Evolutionary conservation across 352 stramenopile genomes (phyloP).

Genomic region (Pythium sukuiense): DNA sequence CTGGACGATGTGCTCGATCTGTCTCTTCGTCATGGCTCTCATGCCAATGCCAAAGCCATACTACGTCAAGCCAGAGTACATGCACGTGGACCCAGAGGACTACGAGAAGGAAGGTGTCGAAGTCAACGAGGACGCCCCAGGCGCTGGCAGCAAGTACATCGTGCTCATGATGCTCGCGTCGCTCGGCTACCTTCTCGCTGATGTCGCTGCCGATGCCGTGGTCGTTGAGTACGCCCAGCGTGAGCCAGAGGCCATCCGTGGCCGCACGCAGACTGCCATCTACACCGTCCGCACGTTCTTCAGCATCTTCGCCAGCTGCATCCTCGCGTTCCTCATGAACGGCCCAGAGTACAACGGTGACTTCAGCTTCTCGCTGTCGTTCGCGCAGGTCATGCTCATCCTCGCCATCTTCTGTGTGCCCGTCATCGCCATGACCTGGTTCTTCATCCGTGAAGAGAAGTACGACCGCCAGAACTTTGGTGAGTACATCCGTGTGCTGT

Average conservation of each 20-base stretch:
- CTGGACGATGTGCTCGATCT: slow-evolving; percentile 27
- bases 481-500: slow-evolving; percentile 35
- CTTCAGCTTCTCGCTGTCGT: slow-evolving; percentile 29
- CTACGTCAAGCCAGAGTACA: slow-evolving; percentile 25
- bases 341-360: slow-evolving; percentile 30
- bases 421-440: slow-evolving; percentile 30
- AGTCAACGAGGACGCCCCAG: slow-evolving; percentile 18
- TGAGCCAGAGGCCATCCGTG: slow-evolving; percentile 27
- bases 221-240: slow-evolving; percentile 34
- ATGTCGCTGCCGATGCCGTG: slow-evolving; percentile 38
- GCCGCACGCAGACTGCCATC: slow-evolving; percentile 30
- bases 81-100: slow-evolving; percentile 8
- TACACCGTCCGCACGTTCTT: slow-evolving; percentile 31
- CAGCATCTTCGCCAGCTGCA: slow-evolving; percentile 24
- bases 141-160: slow-evolving; percentile 28
- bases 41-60: slow-evolving; percentile 29
- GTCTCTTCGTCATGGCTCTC: slow-evolving; percentile 33
- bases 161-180: slow-evolving; percentile 36
- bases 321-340: slow-evolving; percentile 34
- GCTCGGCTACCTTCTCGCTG: slow-evolving; percentile 38
- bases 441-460: slow-evolving; percentile 39
- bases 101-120: slow-evolving; percentile 4
- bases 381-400: slow-evolving; percentile 30
- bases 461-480: slow-evolving; percentile 25
- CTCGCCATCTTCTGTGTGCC: slow-evolving; percentile 33